Evolutionary conservation across 257 asterid genomes (phyloP).

Genomic region (Petunia secreta): DNA sequence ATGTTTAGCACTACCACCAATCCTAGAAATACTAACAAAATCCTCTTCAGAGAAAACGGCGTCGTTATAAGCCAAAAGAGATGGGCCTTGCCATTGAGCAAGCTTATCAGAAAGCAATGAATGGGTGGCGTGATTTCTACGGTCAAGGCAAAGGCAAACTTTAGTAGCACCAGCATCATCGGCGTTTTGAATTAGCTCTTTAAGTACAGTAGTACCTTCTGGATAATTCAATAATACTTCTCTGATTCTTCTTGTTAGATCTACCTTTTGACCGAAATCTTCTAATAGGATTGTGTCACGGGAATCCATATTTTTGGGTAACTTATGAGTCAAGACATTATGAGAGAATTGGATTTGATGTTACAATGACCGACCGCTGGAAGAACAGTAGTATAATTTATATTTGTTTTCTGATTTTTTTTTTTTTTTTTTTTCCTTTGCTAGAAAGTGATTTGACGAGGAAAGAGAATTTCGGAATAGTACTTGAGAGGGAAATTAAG

Average conservation of each 20-base stretch:
- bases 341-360: no score
- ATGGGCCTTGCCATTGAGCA: conserved; percentile 93
- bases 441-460: no score
- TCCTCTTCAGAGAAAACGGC: conserved; percentile 93
- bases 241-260: conserved; percentile 92
- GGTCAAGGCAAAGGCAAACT: conserved; percentile 87
- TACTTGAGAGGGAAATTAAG: no score
- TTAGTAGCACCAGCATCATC: conserved; percentile 98
- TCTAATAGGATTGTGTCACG: conserved; percentile 60
- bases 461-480: no score
- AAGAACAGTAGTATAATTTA: no score
- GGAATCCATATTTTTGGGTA: conserved; percentile 19
- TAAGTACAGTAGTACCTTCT: conserved; percentile 93
- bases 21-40: conserved; percentile 87
- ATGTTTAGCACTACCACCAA: conserved; percentile 91
- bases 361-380: no score
- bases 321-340: no score
- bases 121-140: conserved; percentile 60
- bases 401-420: no score
- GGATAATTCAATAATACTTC: conserved; percentile 92
- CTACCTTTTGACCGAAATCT: conserved; percentile 99
- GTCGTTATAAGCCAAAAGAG: conserved; percentile 81
- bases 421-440: no score
- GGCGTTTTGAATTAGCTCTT: conserved; percentile 96
- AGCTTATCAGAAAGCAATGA: conserved; percentile 71